Evolutionary conservation across 148 eudicot genomes (phyloP).

Genomic region (Silene latifolia): DNA sequence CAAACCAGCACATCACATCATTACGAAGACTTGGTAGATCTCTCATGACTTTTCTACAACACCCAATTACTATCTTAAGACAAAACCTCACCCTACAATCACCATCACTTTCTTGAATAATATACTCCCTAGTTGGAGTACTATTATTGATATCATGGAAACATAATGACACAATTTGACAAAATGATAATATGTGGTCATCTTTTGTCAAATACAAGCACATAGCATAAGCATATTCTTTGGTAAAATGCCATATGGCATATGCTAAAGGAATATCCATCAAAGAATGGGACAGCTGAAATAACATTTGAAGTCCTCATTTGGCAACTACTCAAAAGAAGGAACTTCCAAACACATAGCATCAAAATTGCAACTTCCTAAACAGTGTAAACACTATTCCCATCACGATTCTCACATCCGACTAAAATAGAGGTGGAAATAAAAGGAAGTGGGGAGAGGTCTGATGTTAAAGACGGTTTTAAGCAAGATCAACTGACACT

Average conservation of each 20-base stretch:
- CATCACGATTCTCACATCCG: no score
- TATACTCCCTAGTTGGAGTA: not conserved
- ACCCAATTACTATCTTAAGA: not conserved
- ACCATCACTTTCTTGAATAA: not conserved
- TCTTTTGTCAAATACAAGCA: constrained; percentile 6
- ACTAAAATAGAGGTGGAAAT: no score
- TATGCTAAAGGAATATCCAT: constrained; percentile 24
- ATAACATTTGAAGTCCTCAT: constrained; percentile 11
- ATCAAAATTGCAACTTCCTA: no score
- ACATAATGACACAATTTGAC: no score
- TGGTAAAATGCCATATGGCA: constrained; percentile 17
- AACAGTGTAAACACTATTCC: not conserved
- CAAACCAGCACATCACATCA: not conserved
- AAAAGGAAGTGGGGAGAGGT: no score
- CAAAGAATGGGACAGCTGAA: constrained; percentile 22
- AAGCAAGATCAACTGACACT: no score
- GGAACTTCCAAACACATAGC: no score
- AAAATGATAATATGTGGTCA: not conserved
- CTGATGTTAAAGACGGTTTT: no score
- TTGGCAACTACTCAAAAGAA: not conserved
- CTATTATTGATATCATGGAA: no score
- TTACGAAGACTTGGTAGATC: not conserved
- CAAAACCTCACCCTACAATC: not conserved
- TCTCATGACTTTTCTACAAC: not conserved
- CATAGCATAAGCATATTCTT: constrained; percentile 14